phyloP scores from a whole-genome alignment of 768 basidiomycete genomes.

The Collybia sp. region DNA sequence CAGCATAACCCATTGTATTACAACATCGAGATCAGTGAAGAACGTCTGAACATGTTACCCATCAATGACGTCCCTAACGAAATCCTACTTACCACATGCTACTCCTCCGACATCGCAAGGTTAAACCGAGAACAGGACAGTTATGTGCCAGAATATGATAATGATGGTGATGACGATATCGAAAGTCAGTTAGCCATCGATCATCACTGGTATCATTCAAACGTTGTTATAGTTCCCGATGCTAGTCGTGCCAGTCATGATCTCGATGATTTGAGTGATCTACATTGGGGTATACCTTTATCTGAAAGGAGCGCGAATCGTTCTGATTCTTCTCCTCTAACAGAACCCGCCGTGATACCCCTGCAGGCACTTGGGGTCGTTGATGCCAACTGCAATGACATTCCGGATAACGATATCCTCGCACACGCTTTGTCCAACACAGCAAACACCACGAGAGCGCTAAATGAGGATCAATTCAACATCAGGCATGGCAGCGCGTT shows the following conservation, averaged over 20 bases:
- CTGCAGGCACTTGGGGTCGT: conserved; percentile 17
- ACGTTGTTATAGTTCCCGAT: too few species aligned
- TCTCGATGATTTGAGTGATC: too few species aligned
- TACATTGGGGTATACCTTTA: too few species aligned
- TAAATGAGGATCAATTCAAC: too few species aligned
- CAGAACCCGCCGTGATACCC: conserved; percentile 15
- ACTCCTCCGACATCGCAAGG: conserved; percentile 10
- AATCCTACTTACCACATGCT: conserved; percentile 14
- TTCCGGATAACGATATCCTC: conserved; percentile 14
- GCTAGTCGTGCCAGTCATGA: too few species aligned
- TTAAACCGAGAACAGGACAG: conserved; percentile 16
- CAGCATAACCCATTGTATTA: conserved; percentile 20
- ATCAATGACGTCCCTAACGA: conserved; percentile 25
- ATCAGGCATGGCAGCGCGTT: neutral
- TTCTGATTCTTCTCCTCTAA: too few species aligned
- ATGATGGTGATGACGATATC: too few species aligned
- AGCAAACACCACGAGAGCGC: too few species aligned
- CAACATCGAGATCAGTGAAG: conserved; percentile 15
- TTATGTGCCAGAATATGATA: conserved; percentile 20
- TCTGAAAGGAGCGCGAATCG: too few species aligned
- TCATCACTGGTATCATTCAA: too few species aligned
- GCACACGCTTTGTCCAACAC: conserved; percentile 14
- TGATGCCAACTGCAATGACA: conserved; percentile 10
- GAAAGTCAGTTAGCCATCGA: too few species aligned
- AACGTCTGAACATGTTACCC: conserved; percentile 17